phyloP scores from a whole-genome alignment of 2,329 filamentous ascomycete species.

The Fusarium pininemorale region DNA sequence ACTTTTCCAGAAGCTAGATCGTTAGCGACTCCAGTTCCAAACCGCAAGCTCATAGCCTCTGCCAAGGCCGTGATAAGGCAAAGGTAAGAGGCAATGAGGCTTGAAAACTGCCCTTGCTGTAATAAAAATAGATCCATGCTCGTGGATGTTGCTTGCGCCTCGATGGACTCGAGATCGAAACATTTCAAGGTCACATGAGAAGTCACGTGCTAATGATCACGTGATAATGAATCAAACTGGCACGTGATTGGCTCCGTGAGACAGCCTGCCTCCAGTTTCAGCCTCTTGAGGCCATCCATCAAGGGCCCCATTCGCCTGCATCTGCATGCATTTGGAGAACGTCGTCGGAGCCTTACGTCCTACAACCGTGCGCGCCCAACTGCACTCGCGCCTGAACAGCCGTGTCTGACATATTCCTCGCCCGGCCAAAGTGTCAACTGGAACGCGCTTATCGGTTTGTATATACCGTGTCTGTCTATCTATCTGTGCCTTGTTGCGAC shows the following conservation, averaged over 20 bases:
- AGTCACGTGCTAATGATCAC: neutral
- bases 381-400: constrained; percentile 36
- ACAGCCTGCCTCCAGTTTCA: constrained; percentile 33
- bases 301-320: constrained; percentile 36
- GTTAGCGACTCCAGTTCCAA: constrained; percentile 1
- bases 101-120: neutral
- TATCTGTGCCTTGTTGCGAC: constrained; percentile 37
- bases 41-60: constrained; percentile 6
- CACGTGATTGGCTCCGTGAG: constrained; percentile 31
- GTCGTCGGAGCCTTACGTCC: constrained; percentile 40
- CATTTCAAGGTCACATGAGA: fast-evolving
- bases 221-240: fast-evolving
- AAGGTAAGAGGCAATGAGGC: neutral
- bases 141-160: neutral
- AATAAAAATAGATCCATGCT: constrained; percentile 12
- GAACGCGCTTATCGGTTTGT: constrained; percentile 35
- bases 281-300: constrained; percentile 37
- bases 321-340: constrained; percentile 32
- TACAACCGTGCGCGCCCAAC: constrained; percentile 42
- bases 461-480: constrained; percentile 37
- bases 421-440: constrained; percentile 28
- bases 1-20: constrained; percentile 11
- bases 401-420: constrained; percentile 31
- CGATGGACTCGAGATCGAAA: neutral
- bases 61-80: neutral